Evolutionary conservation across 2,329 filamentous ascomycete species (phyloP).

Genomic region (Xylariaceae sp.): DNA sequence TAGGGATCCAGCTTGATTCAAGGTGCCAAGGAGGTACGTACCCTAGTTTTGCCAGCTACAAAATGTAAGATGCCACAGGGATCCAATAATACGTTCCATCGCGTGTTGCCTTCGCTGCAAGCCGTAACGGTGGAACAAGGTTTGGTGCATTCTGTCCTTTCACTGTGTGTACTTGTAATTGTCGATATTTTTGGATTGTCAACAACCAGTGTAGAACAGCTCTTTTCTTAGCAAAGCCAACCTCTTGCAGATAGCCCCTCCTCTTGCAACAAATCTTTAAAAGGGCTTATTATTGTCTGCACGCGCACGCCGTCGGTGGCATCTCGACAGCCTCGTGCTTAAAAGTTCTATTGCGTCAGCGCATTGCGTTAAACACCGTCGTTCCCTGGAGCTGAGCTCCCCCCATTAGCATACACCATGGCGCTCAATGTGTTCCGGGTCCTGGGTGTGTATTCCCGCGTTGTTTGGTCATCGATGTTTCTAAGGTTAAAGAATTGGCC

Average conservation of each 20-base stretch:
- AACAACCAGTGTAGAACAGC: too few relatives aligned
- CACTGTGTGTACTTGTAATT: too few relatives aligned
- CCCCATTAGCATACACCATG: conserved; percentile 32
- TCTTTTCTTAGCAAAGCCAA: too few relatives aligned
- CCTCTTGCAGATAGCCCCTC: not conserved
- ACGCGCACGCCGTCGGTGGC: not conserved
- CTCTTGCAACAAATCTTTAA: too few relatives aligned
- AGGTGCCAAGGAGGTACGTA: conserved; percentile 4
- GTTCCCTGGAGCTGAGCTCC: conserved; percentile 20
- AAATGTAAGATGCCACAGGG: conserved; percentile 18
- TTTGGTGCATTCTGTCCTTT: conserved; percentile 36
- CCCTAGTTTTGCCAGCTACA: conserved; percentile 8
- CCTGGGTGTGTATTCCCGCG: conserved; percentile 41
- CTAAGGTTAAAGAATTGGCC: not conserved
- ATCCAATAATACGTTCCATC: conserved; percentile 37
- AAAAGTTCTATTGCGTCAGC: conserved; percentile 8
- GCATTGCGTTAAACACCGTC: conserved; percentile 13
- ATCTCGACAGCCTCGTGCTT: conserved; percentile 6
- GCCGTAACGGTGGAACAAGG: not conserved
- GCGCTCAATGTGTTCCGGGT: conserved; percentile 55
- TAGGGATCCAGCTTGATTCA: conserved; percentile 4
- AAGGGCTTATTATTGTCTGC: not conserved
- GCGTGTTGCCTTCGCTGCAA: conserved; percentile 23
- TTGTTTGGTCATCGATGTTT: not conserved
- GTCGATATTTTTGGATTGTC: too few relatives aligned